Conservation (phyloP, 257 asterid genomes). For the Primulina eburnea region DNA sequence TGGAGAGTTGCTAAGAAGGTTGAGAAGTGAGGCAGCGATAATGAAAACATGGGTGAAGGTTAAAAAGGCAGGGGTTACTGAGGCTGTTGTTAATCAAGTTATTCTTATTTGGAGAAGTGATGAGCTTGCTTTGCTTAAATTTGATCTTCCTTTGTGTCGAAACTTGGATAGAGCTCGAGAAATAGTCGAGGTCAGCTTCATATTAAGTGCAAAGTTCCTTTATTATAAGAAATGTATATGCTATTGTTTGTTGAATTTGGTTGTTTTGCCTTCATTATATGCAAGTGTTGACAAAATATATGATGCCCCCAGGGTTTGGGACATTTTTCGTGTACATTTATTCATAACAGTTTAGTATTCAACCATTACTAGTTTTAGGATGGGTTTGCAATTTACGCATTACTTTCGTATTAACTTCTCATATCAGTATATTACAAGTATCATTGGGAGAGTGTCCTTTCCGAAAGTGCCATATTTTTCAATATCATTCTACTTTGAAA, state of each 20-base stretch:
- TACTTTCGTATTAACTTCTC: conserved; percentile 5
- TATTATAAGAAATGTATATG: not conserved
- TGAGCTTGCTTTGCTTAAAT: conserved; percentile 89
- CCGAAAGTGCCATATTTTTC: conserved; percentile 11
- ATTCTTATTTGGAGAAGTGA: conserved; percentile 54
- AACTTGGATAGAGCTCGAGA: conserved; percentile 85
- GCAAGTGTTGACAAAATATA: not conserved
- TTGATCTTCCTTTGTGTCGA: conserved; percentile 74
- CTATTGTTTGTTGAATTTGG: not conserved
- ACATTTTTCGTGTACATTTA: conserved; percentile 8
- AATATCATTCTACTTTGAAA: conserved; percentile 8
- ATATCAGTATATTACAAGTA: not conserved
- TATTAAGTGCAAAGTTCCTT: conserved; percentile 20
- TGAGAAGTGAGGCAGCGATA: conserved; percentile 62
- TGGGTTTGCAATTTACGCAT: conserved; percentile 6
- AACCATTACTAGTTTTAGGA: not conserved
- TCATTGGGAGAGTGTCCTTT: not conserved
- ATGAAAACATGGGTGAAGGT: conserved; percentile 83
- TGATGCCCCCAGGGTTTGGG: not conserved
- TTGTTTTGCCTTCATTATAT: not conserved
- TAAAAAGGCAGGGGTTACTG: conserved; percentile 88
- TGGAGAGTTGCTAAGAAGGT: conserved; percentile 54
- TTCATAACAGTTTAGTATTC: conserved; percentile 21
- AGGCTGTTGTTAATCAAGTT: conserved; percentile 67
- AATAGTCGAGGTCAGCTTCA: conserved; percentile 64